phyloP scores from a whole-genome alignment of 768 basidiomycete genomes.

The Termitomyces sp. region DNA sequence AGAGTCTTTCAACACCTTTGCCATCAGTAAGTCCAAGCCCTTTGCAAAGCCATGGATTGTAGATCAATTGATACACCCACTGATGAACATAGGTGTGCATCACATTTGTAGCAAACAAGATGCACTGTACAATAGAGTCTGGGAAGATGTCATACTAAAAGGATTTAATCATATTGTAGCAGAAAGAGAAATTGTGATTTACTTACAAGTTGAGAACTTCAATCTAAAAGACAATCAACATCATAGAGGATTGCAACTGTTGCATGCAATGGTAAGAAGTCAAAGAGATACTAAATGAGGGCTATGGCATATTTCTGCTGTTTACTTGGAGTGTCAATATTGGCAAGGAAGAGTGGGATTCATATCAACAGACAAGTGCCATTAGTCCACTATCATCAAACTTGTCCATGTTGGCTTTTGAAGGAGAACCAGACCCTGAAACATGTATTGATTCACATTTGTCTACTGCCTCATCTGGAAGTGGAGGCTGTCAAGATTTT shows the following conservation, averaged over 20 bases:
- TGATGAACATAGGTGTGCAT: constrained; percentile 26
- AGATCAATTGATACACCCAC: not conserved
- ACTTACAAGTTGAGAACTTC: too few relatives aligned
- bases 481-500: not conserved
- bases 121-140: not conserved
- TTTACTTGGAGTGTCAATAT: constrained; percentile 36
- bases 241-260: too few relatives aligned
- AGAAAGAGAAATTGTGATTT: too few relatives aligned
- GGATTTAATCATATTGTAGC: too few relatives aligned
- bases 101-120: constrained; percentile 25
- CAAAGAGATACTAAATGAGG: too few relatives aligned
- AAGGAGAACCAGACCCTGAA: too few relatives aligned
- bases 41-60: not conserved
- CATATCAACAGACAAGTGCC: constrained; percentile 33
- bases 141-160: constrained; percentile 15
- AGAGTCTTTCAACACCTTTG: constrained; percentile 10
- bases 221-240: too few relatives aligned
- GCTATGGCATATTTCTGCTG: constrained; percentile 24
- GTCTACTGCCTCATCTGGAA: too few relatives aligned
- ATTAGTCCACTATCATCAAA: too few relatives aligned
- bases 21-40: not conserved
- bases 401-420: too few relatives aligned
- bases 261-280: too few relatives aligned
- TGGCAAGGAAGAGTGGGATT: constrained; percentile 32
- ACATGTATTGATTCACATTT: too few relatives aligned